Percentiles rank a stretch among this genome's conserved stretches.
Evolutionary conservation across 805 yeast genomes (phyloP).

Genomic region (Zygoascus biomembranicola): DNA sequence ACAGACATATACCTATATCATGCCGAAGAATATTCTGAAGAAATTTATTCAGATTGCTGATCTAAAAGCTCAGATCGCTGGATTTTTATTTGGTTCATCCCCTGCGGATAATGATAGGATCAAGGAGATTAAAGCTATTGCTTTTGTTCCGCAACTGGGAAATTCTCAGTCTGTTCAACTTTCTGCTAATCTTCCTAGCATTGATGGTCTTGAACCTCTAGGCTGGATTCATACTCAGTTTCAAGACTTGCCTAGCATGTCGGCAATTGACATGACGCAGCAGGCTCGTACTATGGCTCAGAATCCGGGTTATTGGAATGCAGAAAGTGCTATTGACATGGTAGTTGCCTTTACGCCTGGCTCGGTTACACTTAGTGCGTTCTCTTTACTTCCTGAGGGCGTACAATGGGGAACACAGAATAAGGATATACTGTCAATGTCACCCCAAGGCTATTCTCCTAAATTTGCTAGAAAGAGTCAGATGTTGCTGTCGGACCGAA

Average conservation of each 20-base stretch:
- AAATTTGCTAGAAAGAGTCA: constrained; percentile 56
- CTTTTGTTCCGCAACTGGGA: constrained; percentile 83
- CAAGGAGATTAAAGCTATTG: constrained; percentile 70
- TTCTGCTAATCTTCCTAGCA: constrained; percentile 34
- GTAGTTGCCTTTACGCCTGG: constrained; percentile 75
- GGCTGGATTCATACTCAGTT: constrained; percentile 95
- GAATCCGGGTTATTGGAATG: constrained; percentile 32
- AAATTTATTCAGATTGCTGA: constrained; percentile 78
- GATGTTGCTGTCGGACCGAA: constrained; percentile 61
- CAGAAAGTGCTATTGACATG: constrained; percentile 42
- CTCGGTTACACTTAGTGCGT: constrained; percentile 68
- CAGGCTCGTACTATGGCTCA: constrained; percentile 38
- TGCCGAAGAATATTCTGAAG: constrained; percentile 74
- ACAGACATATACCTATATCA: constrained; percentile 54
- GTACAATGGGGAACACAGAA: constrained; percentile 68
- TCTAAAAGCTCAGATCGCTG: constrained; percentile 74
- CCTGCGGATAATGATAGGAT: constrained; percentile 64
- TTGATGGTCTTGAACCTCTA: constrained; percentile 60
- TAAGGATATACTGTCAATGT: constrained; percentile 42
- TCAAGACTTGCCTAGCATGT: constrained; percentile 51
- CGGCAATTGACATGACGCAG: constrained; percentile 63
- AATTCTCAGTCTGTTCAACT: constrained; percentile 56
- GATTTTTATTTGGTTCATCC: constrained; percentile 68
- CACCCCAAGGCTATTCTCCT: constrained; percentile 62
- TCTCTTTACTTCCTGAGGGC: constrained; percentile 54